A percentile compares a stretch with the other conserved stretches of the same genome.
Conservation (phyloP, 331 rosid genomes). For the Dryas integrifolia region DNA sequence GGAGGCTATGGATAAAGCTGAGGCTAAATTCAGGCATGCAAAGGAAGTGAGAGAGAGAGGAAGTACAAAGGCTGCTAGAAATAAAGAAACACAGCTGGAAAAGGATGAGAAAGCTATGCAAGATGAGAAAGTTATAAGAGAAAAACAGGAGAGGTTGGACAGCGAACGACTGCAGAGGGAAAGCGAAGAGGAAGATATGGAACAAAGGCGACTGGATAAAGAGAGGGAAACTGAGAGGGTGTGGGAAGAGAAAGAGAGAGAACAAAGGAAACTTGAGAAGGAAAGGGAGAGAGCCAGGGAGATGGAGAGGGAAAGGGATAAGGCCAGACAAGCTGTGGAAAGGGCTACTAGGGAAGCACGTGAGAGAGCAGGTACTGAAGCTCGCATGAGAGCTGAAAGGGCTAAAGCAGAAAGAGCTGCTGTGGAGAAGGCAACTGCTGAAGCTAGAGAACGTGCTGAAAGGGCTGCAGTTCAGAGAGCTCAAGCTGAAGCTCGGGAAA, state of each 20-base stretch:
- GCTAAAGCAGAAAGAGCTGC: conserved; percentile 78
- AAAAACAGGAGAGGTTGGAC: conserved; percentile 65
- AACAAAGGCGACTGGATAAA: conserved; percentile 57
- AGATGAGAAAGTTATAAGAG: conserved; percentile 57
- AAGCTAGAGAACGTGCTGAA: conserved; percentile 96
- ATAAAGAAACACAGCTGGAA: conserved; percentile 68
- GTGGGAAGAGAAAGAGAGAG: conserved; percentile 77
- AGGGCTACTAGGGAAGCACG: conserved; percentile 99
- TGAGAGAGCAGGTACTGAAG: conserved; percentile 87
- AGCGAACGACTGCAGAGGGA: conserved; percentile 59
- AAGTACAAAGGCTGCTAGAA: conserved; percentile 62
- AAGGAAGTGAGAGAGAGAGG: conserved; percentile 92
- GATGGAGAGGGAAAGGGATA: conserved; percentile 65
- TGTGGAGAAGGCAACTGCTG: conserved; percentile 77
- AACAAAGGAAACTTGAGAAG: conserved; percentile 56
- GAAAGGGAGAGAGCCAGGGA: conserved; percentile 53
- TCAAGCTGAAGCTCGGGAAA: conserved; percentile 95
- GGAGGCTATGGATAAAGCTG: conserved; percentile 97
- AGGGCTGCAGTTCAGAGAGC: conserved; percentile 96
- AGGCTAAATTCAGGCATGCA: conserved; percentile 90
- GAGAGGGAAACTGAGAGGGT: conserved; percentile 55
- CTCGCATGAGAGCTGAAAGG: conserved; percentile 81
- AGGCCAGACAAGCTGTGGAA: conserved; percentile 87
- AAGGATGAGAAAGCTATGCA: conserved; percentile 57
- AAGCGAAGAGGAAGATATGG: conserved; percentile 65